A percentile compares a stretch with the other conserved stretches of the same genome.
phyloP scores from a whole-genome alignment of 805 yeast genomes.

The Tetrapisispora iriomotensis region DNA sequence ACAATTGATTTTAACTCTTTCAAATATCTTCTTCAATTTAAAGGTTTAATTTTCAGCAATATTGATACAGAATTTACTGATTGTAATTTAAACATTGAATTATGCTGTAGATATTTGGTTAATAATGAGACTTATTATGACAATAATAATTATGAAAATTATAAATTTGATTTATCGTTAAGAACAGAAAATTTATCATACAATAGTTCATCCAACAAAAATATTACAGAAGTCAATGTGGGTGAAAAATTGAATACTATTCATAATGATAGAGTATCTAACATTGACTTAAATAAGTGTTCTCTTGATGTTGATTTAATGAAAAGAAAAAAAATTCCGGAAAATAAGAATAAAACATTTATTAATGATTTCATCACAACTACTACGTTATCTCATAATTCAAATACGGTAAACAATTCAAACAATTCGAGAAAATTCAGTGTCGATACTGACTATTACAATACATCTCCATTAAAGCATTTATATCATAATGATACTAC shows the following conservation, averaged over 20 bases:
- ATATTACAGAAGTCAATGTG: neutral
- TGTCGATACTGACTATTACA: conserved; percentile 28
- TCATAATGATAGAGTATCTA: neutral
- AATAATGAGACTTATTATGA: conserved; percentile 28
- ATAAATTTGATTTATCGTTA: conserved; percentile 10
- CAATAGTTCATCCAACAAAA: neutral
- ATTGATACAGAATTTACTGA: conserved; percentile 4
- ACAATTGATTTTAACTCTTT: conserved; percentile 22
- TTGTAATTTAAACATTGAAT: conserved; percentile 17
- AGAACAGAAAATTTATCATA: neutral
- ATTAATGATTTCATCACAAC: conserved; percentile 4
- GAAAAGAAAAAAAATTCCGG: too few relatives aligned
- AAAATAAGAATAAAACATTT: neutral
- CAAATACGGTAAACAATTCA: neutral
- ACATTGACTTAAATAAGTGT: too few relatives aligned
- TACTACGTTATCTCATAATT: conserved; percentile 4
- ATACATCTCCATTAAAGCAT: conserved; percentile 28
- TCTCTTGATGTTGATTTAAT: too few relatives aligned
- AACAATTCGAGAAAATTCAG: conserved; percentile 22
- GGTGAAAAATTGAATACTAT: neutral
- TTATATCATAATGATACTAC: conserved; percentile 22
- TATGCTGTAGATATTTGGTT: conserved; percentile 29
- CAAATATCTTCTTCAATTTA: conserved; percentile 19
- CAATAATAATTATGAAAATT: conserved; percentile 29
- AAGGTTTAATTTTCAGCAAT: conserved; percentile 13